phyloP scores from a whole-genome alignment of 1,284 basidiomycete genomes.

The Retiboletus flavoniger region DNA sequence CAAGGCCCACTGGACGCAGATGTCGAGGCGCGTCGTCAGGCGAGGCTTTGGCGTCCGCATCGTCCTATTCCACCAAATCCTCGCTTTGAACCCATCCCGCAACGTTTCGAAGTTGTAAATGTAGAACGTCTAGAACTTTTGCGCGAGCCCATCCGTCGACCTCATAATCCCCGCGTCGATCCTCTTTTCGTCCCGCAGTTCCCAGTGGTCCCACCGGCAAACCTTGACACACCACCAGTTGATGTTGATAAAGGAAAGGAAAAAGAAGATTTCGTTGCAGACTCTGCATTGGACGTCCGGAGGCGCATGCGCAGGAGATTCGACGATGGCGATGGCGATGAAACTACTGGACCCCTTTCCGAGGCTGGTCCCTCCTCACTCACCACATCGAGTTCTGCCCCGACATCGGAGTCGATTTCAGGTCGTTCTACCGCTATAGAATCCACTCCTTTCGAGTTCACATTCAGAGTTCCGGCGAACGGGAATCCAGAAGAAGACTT shows the following conservation, averaged over 20 bases:
- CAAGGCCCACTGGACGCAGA: constrained; percentile 21
- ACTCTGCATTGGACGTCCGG: constrained; percentile 8
- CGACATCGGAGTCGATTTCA: constrained; percentile 2
- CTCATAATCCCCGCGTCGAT: constrained; percentile 16
- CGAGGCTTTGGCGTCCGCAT: constrained; percentile 27
- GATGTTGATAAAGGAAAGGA: constrained; percentile 29
- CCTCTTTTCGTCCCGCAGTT: constrained; percentile 7
- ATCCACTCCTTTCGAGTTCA: constrained; percentile 31
- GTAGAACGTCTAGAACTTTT: constrained; percentile 14
- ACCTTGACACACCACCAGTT: neutral
- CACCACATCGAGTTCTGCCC: neutral
- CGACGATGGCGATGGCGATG: constrained; percentile 9
- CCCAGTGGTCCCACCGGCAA: constrained; percentile 5
- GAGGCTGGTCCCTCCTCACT: constrained; percentile 14
- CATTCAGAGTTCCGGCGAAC: constrained; percentile 21
- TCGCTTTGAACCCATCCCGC: constrained; percentile 24
- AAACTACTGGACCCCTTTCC: neutral
- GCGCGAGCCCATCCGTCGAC: constrained; percentile 21
- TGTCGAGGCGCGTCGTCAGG: constrained; percentile 25
- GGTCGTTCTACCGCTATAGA: constrained; percentile 13
- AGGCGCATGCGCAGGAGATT: constrained; percentile 21
- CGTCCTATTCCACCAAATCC: constrained; percentile 21
- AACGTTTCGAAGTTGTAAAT: constrained; percentile 12
- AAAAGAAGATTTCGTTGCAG: constrained; percentile 9
- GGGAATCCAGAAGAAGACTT: constrained; percentile 15